Evolutionary conservation across 2,329 filamentous ascomycete species (phyloP), one percentile per base, ranked within the genome.

Genomic region (Scolecobasidium constrictum): DNA sequence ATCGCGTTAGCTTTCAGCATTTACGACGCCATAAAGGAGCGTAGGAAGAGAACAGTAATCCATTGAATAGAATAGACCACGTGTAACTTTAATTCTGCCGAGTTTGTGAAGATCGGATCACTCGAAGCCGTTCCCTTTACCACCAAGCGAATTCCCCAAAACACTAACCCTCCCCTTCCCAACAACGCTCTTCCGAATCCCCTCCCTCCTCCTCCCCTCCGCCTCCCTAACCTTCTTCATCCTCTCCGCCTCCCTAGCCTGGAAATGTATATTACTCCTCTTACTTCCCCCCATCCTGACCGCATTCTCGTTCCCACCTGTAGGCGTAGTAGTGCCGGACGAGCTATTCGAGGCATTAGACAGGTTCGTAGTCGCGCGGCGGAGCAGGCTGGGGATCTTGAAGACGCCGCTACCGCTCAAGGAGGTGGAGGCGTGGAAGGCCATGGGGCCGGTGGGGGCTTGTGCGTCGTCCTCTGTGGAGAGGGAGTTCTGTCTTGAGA

Each of bases 321-420:
- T 46, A 2, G 49, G 45, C 13, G 54, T 53, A 22, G 57, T 58
- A 6, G 57, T 67, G 49, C 43, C 64, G 52, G 53, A 72, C 60
- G 11, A 72, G 62, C 17, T 61, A 53, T 49, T 59, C 15, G 49
- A 46, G n/a, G 34, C 48, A 3, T 50, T 49, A n/a, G 57, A 60
- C 11, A 61, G 31, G 44, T 60, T 65, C 21, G 80, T 81, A 0
- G 84, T 90, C 4, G 83, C 83, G 21, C 83, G 74, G 19, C 84
- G 75, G 15, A 92, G 71, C 16, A 92, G 68, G 0, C 75, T 71
- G 0, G 85, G 84, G 2, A 84, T 75, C 52, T 76, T 79, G 71
- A 86, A 84, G 1, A 53, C 56, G 1, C 53, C 53, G 7, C 40
- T 40, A 20, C 47, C 40, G 7, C 62, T 53, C 4, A 62, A 56